phyloP scores from a whole-genome alignment of 176 grass and related monocot species.

The Carex kokanica region DNA sequence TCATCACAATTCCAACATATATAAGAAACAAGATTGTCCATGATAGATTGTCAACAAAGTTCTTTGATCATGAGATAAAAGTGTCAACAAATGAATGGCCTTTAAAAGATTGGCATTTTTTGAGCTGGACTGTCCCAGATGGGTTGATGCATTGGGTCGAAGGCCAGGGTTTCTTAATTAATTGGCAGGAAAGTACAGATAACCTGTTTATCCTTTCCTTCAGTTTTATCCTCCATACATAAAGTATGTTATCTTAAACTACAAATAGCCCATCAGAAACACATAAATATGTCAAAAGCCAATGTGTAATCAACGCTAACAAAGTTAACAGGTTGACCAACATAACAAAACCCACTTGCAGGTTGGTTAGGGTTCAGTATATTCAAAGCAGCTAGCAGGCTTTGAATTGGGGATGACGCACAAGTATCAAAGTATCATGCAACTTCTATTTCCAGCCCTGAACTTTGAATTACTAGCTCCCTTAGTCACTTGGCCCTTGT shows the following conservation, averaged over 20 bases:
- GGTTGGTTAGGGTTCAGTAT: neutral
- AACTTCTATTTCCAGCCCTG: neutral
- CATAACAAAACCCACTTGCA: neutral
- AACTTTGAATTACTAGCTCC: neutral
- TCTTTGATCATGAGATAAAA: neutral
- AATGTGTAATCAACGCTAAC: neutral
- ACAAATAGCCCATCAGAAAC: neutral
- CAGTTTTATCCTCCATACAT: neutral
- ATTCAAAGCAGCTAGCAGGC: neutral
- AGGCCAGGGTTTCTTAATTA: conserved; percentile 10
- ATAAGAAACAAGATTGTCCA: neutral
- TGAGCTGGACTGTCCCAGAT: neutral
- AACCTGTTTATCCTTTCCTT: neutral
- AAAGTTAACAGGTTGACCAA: neutral
- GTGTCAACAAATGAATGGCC: neutral
- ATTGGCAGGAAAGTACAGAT: neutral
- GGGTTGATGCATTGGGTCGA: neutral
- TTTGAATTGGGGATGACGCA: neutral
- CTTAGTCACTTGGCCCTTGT: neutral
- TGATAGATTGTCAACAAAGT: neutral
- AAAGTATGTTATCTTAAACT: neutral
- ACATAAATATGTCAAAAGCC: neutral
- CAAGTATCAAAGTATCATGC: neutral
- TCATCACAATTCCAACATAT: conserved; percentile 16
- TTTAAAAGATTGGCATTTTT: neutral